Evolutionary conservation across 306 rosid genomes (phyloP).

Genomic region (Argentina anserina): DNA sequence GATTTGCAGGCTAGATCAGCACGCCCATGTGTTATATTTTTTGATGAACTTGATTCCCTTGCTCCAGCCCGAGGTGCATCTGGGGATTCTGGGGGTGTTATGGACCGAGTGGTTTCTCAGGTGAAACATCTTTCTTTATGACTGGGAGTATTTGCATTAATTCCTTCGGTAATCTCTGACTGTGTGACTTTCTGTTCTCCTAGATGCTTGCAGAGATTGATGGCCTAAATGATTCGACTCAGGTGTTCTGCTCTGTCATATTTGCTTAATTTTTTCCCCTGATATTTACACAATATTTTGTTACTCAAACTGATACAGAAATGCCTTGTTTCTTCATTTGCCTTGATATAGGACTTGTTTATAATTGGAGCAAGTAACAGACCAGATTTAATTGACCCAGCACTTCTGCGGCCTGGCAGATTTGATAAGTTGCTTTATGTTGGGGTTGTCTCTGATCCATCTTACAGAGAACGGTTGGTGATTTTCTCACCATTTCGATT

Average conservation of each 20-base stretch:
- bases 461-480: slow-evolving; percentile 76
- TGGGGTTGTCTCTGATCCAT: slow-evolving; percentile 84
- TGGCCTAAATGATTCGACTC: slow-evolving; percentile 83
- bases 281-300: not conserved
- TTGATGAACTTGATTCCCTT: slow-evolving; percentile 94
- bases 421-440: slow-evolving; percentile 89
- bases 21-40: slow-evolving; percentile 94
- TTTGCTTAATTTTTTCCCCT: not conserved
- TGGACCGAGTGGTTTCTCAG: slow-evolving; percentile 99
- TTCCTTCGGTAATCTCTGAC: slow-evolving; percentile 27
- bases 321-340: slow-evolving; percentile 23
- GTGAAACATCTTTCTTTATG: slow-evolving; percentile 35
- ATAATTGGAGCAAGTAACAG: slow-evolving; percentile 98
- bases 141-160: slow-evolving; percentile 1
- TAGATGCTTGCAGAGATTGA: slow-evolving; percentile 99
- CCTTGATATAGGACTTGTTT: slow-evolving; percentile 68
- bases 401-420: slow-evolving; percentile 92
- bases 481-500: slow-evolving; percentile 10
- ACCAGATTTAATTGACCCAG: slow-evolving; percentile 94
- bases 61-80: slow-evolving; percentile 99
- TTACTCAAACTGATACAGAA: slow-evolving; percentile 17
- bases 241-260: slow-evolving; percentile 43
- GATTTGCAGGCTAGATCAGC: slow-evolving; percentile 83
- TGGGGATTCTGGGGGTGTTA: slow-evolving; percentile 95
- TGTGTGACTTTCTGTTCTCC: slow-evolving; percentile 13